Conservation (phyloP, 306 rosid species). For the Pterocarpus santalinus region DNA sequence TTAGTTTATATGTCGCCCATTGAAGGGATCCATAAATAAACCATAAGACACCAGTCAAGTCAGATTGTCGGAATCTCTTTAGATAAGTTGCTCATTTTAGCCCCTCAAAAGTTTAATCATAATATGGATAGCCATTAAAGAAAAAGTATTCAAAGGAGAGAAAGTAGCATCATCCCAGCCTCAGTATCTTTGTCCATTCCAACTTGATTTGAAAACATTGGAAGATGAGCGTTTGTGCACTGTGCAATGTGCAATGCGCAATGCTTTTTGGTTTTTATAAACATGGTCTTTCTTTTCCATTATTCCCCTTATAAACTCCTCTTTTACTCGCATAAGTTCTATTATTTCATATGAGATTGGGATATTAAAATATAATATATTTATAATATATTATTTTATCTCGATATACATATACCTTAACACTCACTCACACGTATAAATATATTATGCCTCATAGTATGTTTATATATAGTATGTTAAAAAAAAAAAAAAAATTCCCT, state of each 20-base stretch:
- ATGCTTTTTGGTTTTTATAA: constrained; percentile 33
- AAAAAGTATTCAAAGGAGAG: constrained; percentile 40
- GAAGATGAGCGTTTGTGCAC: constrained; percentile 28
- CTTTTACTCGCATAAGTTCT: too few relatives aligned
- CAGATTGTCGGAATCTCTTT: constrained; percentile 47
- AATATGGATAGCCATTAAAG: constrained; percentile 24
- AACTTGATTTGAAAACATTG: constrained; percentile 42
- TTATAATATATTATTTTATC: too few relatives aligned
- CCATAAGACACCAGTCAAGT: constrained; percentile 44
- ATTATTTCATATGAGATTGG: too few relatives aligned
- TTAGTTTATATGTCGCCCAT: constrained; percentile 26
- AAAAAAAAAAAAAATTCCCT: background rate
- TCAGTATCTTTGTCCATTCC: constrained; percentile 46
- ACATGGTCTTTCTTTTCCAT: constrained; percentile 17
- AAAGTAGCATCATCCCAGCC: constrained; percentile 37
- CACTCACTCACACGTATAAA: too few relatives aligned
- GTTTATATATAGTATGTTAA: too few relatives aligned
- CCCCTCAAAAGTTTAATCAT: constrained; percentile 47
- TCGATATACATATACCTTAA: too few relatives aligned
- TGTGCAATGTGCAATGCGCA: constrained; percentile 27
- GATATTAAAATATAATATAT: too few relatives aligned
- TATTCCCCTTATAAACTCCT: background rate
- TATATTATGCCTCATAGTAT: too few relatives aligned
- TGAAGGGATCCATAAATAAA: constrained; percentile 50
- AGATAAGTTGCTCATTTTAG: constrained; percentile 39